Evolutionary conservation across 2,329 filamentous ascomycete genomes (phyloP), one percentile per base, ranked within the genome.

Genomic region (Cladosporium sp.): DNA sequence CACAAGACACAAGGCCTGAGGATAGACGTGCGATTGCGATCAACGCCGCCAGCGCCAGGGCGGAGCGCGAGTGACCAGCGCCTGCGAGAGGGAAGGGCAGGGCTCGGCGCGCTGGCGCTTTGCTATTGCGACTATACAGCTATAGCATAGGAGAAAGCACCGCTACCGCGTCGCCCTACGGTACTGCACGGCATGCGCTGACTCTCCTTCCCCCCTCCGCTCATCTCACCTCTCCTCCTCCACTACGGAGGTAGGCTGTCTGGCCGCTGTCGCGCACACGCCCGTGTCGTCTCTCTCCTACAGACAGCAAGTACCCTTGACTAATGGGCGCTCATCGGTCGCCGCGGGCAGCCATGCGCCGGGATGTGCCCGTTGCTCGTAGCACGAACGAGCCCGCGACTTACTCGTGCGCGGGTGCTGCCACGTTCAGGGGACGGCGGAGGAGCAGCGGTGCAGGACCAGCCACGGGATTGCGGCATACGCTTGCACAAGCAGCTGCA

Each of bases 401-500:
- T 48, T 35, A 48, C 45, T 48, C 44, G 44, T 20, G 25, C 25
- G n/a, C 17, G 25, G n/a, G 34, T 37, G 32, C 47, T 50, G 47
- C 34, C 32, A 35, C 28, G 47, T 37, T 50, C 32, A 50, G 51
- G 51, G 52, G 50, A 32, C 9, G 13, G 3, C 6, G 15, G 24
- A 34, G 22, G 40, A 22, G 24, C 17, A 48, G 28, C 32, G n/a
- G 32, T 19, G 20, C 39, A 45, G 52, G 39, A n/a, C 52, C 22
- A 55, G 52, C 52, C 52, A 55, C 28, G 25, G 28, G 51, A 36
- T 34, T 25, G 25, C 51, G 28, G 39, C 39, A 55, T 36, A 24
- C 22, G 51, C 52, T 35, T 47, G 52, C 40, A 47, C 52, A 40
- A 45, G 51, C 51, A 17, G 52, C 37, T 28, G 32, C 40, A 44